A percentile compares a stretch with the other conserved stretches of the same genome.
Conservation (phyloP, 306 rosid species). For the Hippophae rhamnoides region DNA sequence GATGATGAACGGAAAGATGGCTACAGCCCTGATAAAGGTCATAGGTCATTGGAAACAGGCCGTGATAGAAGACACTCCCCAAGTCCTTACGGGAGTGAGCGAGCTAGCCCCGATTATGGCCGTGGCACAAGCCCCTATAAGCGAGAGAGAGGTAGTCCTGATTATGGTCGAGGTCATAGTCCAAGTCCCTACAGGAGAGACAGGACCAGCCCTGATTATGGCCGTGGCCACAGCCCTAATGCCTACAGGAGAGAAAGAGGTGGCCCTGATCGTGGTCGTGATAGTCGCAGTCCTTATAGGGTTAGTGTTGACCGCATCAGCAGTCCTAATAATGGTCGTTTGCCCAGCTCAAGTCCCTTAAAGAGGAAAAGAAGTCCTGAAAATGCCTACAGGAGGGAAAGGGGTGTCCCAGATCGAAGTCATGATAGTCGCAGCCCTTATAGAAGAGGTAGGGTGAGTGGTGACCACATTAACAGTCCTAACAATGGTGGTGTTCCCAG, state of each 20-base stretch:
- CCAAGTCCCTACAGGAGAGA: constrained; percentile 74
- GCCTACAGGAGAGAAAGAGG: too few species aligned
- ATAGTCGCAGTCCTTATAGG: constrained; percentile 26
- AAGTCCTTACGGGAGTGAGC: constrained; percentile 76
- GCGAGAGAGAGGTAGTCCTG: constrained; percentile 94
- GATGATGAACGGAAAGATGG: constrained; percentile 78
- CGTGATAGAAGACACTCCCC: constrained; percentile 80
- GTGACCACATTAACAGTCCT: not conserved
- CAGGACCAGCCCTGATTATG: constrained; percentile 91
- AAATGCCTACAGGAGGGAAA: not conserved
- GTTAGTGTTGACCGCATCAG: constrained; percentile 73
- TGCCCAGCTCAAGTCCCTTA: constrained; percentile 45
- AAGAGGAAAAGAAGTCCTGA: constrained; percentile 37
- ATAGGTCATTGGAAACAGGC: constrained; percentile 54
- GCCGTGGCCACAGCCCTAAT: too few species aligned
- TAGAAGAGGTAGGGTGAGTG: constrained; percentile 25
- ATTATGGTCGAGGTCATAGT: constrained; percentile 73
- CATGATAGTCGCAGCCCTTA: constrained; percentile 12
- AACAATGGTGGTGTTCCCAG: constrained; percentile 25
- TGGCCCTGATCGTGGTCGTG: too few species aligned
- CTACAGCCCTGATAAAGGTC: constrained; percentile 69
- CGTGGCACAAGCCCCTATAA: constrained; percentile 73
- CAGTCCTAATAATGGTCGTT: constrained; percentile 54
- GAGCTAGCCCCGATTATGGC: constrained; percentile 98
- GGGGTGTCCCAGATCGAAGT: too few species aligned